phyloP scores from a whole-genome alignment of 148 eudicot species.

The Polygonum aviculare region DNA sequence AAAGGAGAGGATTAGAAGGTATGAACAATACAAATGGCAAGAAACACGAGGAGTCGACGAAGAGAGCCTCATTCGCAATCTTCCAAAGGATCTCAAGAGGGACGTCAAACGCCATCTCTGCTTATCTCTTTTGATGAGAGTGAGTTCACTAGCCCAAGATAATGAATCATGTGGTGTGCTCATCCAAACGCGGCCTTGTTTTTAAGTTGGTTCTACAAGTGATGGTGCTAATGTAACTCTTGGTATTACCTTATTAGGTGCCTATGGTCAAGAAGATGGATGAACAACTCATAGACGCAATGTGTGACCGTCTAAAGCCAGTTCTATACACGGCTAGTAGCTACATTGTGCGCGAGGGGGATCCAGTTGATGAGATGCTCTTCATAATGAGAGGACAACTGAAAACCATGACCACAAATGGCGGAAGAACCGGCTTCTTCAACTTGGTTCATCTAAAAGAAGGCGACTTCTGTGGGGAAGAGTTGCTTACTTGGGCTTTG shows the following conservation, averaged over 20 bases:
- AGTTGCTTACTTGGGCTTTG: conserved; percentile 11
- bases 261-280: conserved; percentile 22
- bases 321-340: conserved; percentile 19
- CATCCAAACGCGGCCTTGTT: neutral
- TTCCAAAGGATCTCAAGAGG: conserved; percentile 22
- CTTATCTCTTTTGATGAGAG: conserved; percentile 15
- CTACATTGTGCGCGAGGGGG: conserved; percentile 18
- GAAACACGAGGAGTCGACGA: conserved; percentile 23
- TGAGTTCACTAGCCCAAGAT: conserved; percentile 5
- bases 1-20: conserved; percentile 17
- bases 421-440: conserved; percentile 8
- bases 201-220: neutral
- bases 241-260: conserved; percentile 5
- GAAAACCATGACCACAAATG: neutral
- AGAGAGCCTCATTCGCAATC: conserved; percentile 14
- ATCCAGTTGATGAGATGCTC: conserved; percentile 21
- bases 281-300: conserved; percentile 19
- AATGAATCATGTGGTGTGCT: too few relatives aligned
- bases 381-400: conserved; percentile 20
- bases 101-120: conserved; percentile 24
- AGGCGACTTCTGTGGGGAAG: conserved; percentile 9
- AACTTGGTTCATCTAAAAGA: neutral
- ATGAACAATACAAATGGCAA: conserved; percentile 24
- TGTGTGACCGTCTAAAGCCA: conserved; percentile 22
- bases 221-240: neutral